Evolutionary conservation across 1,284 basidiomycete genomes (phyloP).

Genomic region (Sporisorium sorghi): DNA sequence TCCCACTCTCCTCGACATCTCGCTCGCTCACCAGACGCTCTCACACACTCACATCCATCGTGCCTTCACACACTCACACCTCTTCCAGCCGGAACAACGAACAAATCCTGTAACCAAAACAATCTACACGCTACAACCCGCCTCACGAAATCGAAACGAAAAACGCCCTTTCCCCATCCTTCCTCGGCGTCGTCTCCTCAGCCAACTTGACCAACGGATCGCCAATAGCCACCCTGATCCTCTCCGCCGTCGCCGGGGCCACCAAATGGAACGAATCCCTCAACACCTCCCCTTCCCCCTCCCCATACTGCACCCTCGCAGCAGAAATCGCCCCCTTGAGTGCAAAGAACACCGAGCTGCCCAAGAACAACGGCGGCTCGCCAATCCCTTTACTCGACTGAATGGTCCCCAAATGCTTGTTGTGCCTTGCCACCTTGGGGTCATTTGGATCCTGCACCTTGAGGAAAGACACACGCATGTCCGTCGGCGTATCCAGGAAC

Average conservation of each 20-base stretch:
- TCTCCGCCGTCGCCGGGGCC: conserved; percentile 68
- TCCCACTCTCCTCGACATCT: no score
- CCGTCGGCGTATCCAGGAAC: conserved; percentile 68
- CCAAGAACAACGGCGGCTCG: conserved; percentile 70
- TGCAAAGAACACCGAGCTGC: conserved; percentile 66
- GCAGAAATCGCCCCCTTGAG: conserved; percentile 66
- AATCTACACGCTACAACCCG: neutral
- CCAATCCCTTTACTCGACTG: conserved; percentile 62
- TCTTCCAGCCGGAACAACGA: neutral
- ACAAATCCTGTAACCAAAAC: neutral
- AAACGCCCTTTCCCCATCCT: conserved; percentile 63
- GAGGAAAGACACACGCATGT: conserved; percentile 68
- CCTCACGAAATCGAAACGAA: conserved; percentile 64
- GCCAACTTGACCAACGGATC: conserved; percentile 61
- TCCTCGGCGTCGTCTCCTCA: conserved; percentile 56
- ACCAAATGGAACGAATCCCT: conserved; percentile 57
- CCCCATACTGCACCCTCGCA: conserved; percentile 60
- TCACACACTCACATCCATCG: no score
- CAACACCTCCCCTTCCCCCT: conserved; percentile 9
- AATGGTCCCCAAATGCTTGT: conserved; percentile 62
- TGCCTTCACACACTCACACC: neutral
- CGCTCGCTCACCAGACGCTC: no score
- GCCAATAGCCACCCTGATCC: conserved; percentile 66
- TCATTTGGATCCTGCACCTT: conserved; percentile 54
- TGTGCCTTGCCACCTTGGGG: conserved; percentile 15